Conservation (phyloP, 2,329 filamentous ascomycete genomes). For the Pyrenochaeta sp. region DNA sequence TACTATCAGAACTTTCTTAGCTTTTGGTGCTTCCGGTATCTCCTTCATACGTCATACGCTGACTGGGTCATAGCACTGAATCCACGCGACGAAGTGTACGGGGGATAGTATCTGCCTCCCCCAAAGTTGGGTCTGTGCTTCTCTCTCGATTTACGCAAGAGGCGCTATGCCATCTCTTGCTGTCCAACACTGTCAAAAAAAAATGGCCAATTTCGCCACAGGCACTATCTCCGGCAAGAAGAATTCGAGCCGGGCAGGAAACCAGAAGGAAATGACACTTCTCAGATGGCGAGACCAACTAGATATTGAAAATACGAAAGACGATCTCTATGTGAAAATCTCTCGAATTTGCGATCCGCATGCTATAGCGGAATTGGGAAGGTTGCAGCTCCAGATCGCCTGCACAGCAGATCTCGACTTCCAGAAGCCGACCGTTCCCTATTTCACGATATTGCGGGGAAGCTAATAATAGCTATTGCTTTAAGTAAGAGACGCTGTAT, state of each 20-base stretch:
- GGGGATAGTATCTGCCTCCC: too few relatives aligned
- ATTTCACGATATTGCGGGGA: conserved; percentile 20
- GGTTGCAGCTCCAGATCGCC: conserved; percentile 5
- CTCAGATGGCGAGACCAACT: neutral
- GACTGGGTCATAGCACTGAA: too few relatives aligned
- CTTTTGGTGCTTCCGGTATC: too few relatives aligned
- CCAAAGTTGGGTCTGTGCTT: too few relatives aligned
- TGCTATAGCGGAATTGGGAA: neutral
- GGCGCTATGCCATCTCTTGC: neutral
- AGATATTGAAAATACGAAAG: conserved; percentile 2
- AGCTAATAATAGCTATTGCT: conserved; percentile 14
- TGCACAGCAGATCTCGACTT: conserved; percentile 10
- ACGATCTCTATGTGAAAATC: neutral
- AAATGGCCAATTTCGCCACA: neutral
- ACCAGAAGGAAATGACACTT: neutral
- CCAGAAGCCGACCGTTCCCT: conserved; percentile 11
- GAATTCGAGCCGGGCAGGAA: neutral
- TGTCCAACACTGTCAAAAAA: neutral
- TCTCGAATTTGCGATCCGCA: neutral
- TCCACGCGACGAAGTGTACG: too few relatives aligned
- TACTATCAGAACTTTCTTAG: too few relatives aligned
- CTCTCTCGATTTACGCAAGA: too few relatives aligned
- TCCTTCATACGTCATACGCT: too few relatives aligned
- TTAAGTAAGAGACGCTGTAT: conserved; percentile 5
- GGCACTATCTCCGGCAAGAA: neutral